Evolutionary conservation across 2,329 filamentous ascomycete species (phyloP).

Genomic region (Fusarium sp.): DNA sequence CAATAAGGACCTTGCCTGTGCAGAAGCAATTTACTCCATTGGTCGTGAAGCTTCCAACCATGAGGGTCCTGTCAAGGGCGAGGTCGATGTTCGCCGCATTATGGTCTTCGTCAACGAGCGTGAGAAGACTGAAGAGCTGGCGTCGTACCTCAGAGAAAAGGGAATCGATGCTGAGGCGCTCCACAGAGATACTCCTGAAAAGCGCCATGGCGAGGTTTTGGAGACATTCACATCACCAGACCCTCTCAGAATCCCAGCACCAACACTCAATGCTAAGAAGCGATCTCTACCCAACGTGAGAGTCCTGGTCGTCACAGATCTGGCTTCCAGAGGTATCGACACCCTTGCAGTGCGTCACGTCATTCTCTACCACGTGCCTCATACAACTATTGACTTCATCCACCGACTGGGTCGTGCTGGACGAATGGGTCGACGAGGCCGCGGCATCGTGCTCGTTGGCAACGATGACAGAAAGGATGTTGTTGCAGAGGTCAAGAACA

Average conservation of each 20-base stretch:
- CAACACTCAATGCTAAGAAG: constrained; percentile 49
- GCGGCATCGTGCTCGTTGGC: constrained; percentile 90
- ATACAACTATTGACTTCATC: constrained; percentile 98
- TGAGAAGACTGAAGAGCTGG: constrained; percentile 84
- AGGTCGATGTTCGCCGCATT: constrained; percentile 80
- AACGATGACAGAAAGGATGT: constrained; percentile 90
- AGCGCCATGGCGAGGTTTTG: constrained; percentile 81
- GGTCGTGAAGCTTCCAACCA: constrained; percentile 76
- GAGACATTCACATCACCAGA: constrained; percentile 74
- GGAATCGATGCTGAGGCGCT: constrained; percentile 89
- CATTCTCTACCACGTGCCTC: constrained; percentile 95
- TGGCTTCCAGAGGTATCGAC: constrained; percentile 93
- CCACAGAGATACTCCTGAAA: constrained; percentile 83
- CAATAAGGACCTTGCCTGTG: constrained; percentile 92
- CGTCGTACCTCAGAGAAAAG: constrained; percentile 81
- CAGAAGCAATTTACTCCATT: constrained; percentile 93
- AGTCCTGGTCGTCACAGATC: constrained; percentile 92
- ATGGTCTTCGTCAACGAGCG: constrained; percentile 98
- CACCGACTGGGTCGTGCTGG: constrained; percentile 93
- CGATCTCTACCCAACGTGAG: constrained; percentile 79
- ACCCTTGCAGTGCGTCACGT: constrained; percentile 92
- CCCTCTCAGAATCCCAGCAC: constrained; percentile 51
- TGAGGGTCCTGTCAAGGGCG: constrained; percentile 65
- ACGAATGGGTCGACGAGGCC: constrained; percentile 88
- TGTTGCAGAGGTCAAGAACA: constrained; percentile 90